Evolutionary conservation across 2,329 filamentous ascomycete species (phyloP).

Genomic region (Leptographium flavum): DNA sequence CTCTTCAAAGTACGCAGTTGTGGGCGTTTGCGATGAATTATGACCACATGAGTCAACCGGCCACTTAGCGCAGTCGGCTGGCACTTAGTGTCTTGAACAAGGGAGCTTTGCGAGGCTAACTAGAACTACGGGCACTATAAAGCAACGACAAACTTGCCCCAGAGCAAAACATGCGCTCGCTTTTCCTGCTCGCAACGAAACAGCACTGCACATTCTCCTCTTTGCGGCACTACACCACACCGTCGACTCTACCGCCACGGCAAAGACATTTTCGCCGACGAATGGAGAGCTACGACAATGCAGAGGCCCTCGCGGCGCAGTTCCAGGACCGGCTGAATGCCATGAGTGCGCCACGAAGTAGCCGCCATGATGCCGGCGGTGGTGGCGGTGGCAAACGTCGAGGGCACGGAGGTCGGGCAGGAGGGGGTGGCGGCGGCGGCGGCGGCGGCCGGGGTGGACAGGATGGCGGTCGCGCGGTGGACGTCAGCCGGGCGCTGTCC

Average conservation of each 20-base stretch:
- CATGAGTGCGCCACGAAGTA: background rate
- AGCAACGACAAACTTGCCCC: too few species aligned
- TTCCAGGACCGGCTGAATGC: constrained; percentile 7
- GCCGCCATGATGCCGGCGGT: background rate
- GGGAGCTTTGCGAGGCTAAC: too few species aligned
- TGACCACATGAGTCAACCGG: too few species aligned
- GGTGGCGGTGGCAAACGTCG: background rate
- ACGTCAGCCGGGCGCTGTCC: constrained; percentile 40
- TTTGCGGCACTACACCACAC: too few species aligned
- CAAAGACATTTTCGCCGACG: background rate
- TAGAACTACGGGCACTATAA: too few species aligned
- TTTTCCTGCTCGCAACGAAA: too few species aligned
- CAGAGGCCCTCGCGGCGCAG: constrained; percentile 10
- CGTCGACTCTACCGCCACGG: too few species aligned
- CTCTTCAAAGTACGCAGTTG: background rate
- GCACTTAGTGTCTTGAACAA: too few species aligned
- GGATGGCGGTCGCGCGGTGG: constrained; percentile 27
- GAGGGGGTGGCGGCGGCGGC: constrained; percentile 15
- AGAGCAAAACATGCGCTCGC: too few species aligned
- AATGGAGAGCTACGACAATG: constrained; percentile 8
- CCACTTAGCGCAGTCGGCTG: too few species aligned
- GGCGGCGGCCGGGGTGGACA: constrained; percentile 18
- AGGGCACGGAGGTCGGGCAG: background rate
- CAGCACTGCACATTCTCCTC: too few species aligned
- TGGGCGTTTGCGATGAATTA: too few species aligned